Base-by-base conservation (phyloP, 768 basidiomycete genomes). In the Tulasnella sp. region DNA sequence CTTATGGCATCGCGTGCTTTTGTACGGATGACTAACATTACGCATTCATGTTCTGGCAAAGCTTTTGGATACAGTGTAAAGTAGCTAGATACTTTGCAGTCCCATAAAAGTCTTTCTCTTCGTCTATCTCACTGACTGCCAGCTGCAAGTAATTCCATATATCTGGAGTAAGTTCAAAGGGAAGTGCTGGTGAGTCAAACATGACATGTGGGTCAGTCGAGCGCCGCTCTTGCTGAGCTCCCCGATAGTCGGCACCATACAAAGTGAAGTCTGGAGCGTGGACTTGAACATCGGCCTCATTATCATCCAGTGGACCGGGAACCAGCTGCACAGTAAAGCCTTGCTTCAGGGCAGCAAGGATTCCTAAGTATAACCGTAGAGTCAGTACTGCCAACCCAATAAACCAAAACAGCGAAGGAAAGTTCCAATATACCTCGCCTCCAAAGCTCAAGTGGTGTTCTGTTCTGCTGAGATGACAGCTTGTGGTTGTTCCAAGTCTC, bases 171-270 rank as follows among this genome's bases (percentile, higher is more conserved):
- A 73, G 31, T 14, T 73, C 8, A 42, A 73, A 73, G 5, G 72
- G 72, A 1, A 42, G 28, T 7, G 37, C 4, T 8, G 73, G 73
- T 9, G 73, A 22, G 20, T 74, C 73, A 20, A 40, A 74, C 0
- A 74, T 1, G 2, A 74, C 73, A 28, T 74, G 73, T 22, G 73
- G 73, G 20, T 74, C 73, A 3, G 3, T 41, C 9, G 24, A 3
- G 2, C 73, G n/a, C n/a, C 73, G 37, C 73, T 74, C 73, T 11
- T 37, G 34, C 24, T 74, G 73, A 20, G 73, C 73, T 40, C 73
- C 73, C 2, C 28, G 72, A 14, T 3, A 73, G 12, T 73, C 72
- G 7, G 72, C 72, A 8, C 72, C 72, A 34, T 73, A 73, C 3
- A 37, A 14, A 0, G 11, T 73, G 72, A 73, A 73, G 72, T 73